Evolutionary conservation across 805 yeast species (phyloP).

Genomic region (Priceomyces castillae): DNA sequence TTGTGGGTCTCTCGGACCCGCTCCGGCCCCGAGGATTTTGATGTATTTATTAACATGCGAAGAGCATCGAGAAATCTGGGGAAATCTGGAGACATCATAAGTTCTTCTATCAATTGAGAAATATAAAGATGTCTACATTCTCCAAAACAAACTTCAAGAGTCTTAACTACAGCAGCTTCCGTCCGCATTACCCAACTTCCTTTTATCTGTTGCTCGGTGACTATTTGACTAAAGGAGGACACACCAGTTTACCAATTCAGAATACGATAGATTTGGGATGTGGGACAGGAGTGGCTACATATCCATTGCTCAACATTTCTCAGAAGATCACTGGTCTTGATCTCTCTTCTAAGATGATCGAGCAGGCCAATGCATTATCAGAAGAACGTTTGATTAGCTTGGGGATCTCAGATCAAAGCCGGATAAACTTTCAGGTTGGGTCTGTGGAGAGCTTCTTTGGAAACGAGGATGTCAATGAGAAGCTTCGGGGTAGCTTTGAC

Average conservation of each 20-base stretch:
- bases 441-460: slow-evolving; percentile 31
- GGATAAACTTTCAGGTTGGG: slow-evolving; percentile 31
- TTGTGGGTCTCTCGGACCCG: too few species aligned
- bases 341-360: slow-evolving; percentile 46
- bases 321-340: slow-evolving; percentile 45
- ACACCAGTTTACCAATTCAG: slow-evolving; percentile 12
- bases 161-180: slow-evolving; percentile 34
- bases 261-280: slow-evolving; percentile 46
- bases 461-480: slow-evolving; percentile 7
- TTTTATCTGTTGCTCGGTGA: slow-evolving; percentile 31
- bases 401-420: slow-evolving; percentile 20
- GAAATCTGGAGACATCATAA: too few species aligned
- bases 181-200: slow-evolving; percentile 41
- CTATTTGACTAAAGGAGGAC: slow-evolving; percentile 20
- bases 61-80: not conserved
- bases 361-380: slow-evolving; percentile 35
- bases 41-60: not conserved
- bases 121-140: slow-evolving; percentile 30
- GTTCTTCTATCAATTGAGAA: not conserved
- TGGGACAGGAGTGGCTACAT: slow-evolving; percentile 53
- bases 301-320: slow-evolving; percentile 40
- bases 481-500: slow-evolving; percentile 21
- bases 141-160: slow-evolving; percentile 32
- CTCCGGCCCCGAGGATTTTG: too few species aligned
- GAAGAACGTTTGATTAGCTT: slow-evolving; percentile 21